Base-by-base conservation (phyloP, 2,329 filamentous ascomycete genomes). In the Didymella arachidicola region DNA sequence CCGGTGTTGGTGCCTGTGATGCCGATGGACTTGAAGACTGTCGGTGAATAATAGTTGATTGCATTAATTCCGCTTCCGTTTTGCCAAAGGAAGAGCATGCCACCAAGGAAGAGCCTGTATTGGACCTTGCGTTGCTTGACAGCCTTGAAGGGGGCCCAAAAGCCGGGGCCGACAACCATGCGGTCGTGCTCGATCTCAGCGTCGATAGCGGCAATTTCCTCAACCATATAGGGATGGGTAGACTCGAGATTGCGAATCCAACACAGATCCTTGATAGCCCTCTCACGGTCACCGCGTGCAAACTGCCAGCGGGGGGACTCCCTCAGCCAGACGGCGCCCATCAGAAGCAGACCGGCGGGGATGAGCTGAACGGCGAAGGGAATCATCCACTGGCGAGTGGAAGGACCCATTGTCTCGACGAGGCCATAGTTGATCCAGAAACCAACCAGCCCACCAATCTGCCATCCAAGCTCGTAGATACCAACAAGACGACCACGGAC, bases 1-100 rank as follows among this genome's bases (percentile, higher is more conserved):
- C 82, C 81, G 4, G 82, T 83, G 53, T 84, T 88, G 25, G 83
- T 85, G 5, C 85, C 85, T 0, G 77, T 82, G 14, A 90, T 79
- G 14, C 88, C 88, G 39, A 91, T 84, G 12, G 82, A 84, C 60
- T 83, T 83, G 81, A 92, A 91, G 10, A 92, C 84, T 0, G 85
- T 89, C 0, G 89, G 89, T 1, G 80, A 91, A 78, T 92, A 92
- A 79, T 92, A 92, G 79, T 90, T 88, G 54, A 88, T 71, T 19
- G 89, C 89, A 66, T 92, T 92, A 79, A 92, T 92, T 2, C 90
- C 90, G 3, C 80, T 83, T 48, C 88, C 88, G 67, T 94, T 94
- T 76, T 94, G 91, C 83, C 87, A 92, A 52, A 93, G 79, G 81
- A 93, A 93, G 19, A 94, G 82, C 69, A 90, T 84, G 54, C 85